These are phyloP conservation scores for Earliella scabrosa DNA, from an alignment of 1,284 basidiomycete species.

Conservation along the genomic window DNA sequence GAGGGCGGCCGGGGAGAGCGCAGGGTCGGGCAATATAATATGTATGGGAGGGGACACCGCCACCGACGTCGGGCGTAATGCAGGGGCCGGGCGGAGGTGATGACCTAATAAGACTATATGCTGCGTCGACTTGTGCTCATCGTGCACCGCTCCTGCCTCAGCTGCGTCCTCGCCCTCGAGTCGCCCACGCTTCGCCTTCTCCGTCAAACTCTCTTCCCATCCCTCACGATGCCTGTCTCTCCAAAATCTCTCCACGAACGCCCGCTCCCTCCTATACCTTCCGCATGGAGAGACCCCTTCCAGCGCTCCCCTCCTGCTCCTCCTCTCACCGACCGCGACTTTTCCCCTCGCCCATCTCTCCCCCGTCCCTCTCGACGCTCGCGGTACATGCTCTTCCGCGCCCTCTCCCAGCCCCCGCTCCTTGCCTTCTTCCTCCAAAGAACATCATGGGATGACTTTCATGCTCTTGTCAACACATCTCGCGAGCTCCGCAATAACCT, in stretches of 20 bases:
- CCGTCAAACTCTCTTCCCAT: not conserved
- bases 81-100: not conserved
- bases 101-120: conserved; percentile 6
- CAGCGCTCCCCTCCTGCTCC: not conserved
- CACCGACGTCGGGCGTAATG: conserved; percentile 7
- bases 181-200: not conserved
- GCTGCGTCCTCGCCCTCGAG: not conserved
- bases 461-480: conserved; percentile 55
- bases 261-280: conserved; percentile 21
- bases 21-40: not conserved
- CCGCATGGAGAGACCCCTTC: conserved; percentile 2
- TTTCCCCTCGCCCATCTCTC: not conserved
- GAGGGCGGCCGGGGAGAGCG: not conserved
- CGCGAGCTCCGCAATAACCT: conserved; percentile 45
- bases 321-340: not conserved
- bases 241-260: conserved; percentile 11
- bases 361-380: conserved; percentile 17
- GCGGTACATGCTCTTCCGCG: conserved; percentile 8
- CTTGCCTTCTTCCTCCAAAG: conserved; percentile 48
- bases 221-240: conserved; percentile 17
- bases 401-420: conserved; percentile 44
- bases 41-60: conserved; percentile 6
- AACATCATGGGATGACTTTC: conserved; percentile 57
- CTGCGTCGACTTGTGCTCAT: too few relatives aligned
- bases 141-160: too few relatives aligned